A percentile compares a stretch with the other conserved stretches of the same genome.
These are phyloP conservation scores for Brettanomyces sp. DNA, from an alignment of 805 yeast genomes.

Conservation along the genomic window DNA sequence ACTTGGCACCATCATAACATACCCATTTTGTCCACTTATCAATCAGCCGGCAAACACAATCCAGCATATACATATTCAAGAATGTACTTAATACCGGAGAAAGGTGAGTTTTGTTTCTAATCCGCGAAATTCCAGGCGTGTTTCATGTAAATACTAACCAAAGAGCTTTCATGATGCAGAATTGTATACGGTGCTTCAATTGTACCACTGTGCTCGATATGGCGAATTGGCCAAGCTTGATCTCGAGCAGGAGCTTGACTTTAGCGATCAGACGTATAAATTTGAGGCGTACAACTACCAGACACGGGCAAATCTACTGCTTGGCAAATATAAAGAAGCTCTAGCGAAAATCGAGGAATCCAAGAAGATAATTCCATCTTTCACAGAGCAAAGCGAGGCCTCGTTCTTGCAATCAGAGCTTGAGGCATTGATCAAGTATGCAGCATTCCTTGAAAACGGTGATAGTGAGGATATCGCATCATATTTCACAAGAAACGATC, in stretches of 20 bases:
- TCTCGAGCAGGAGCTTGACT: constrained; percentile 17
- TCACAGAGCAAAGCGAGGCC: constrained; percentile 3
- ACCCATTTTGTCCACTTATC: no score
- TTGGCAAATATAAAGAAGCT: constrained; percentile 12
- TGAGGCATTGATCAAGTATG: constrained; percentile 8
- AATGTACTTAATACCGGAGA: constrained; percentile 15
- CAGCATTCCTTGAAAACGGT: constrained; percentile 5
- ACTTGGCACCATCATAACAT: no score
- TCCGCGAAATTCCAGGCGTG: not conserved
- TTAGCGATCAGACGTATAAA: constrained; percentile 17
- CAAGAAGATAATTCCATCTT: not conserved
- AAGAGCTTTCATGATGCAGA: constrained; percentile 3
- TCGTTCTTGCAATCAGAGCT: constrained; percentile 9
- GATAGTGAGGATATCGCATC: not conserved
- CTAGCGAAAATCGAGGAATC: constrained; percentile 4
- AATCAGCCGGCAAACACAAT: no score
- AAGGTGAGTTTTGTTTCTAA: constrained; percentile 3
- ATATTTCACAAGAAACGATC: constrained; percentile 3
- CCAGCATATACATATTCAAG: constrained; percentile 2
- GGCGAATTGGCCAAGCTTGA: constrained; percentile 10
- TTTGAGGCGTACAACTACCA: constrained; percentile 17
- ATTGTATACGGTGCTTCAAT: constrained; percentile 22
- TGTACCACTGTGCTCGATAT: constrained; percentile 20
- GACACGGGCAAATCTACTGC: constrained; percentile 11
- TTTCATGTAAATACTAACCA: no score